Conservation (phyloP, 2,329 filamentous ascomycete genomes). For the Talaromyces sp. region DNA sequence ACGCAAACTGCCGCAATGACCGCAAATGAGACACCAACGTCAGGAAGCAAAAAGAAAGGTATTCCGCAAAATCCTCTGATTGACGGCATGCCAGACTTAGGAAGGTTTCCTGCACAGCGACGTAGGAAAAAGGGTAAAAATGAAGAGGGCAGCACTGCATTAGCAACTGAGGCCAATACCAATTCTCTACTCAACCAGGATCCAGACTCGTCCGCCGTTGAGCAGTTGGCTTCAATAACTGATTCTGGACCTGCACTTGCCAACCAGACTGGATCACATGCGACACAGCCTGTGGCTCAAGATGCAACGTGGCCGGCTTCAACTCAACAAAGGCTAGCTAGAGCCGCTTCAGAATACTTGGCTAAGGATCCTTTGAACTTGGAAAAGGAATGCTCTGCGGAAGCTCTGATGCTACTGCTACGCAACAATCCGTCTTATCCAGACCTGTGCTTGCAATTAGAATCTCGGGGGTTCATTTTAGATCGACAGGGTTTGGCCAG, state of each 20-base stretch:
- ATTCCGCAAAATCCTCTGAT: background rate
- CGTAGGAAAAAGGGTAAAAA: slow-evolving; percentile 1
- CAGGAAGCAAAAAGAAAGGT: background rate
- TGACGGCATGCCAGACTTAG: slow-evolving; percentile 5
- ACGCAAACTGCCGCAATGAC: background rate
- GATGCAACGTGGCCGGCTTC: slow-evolving; percentile 45
- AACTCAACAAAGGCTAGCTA: slow-evolving; percentile 45
- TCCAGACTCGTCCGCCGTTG: background rate
- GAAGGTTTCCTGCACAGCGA: slow-evolving; percentile 9
- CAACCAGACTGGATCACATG: background rate
- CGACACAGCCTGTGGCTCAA: background rate
- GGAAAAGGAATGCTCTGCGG: slow-evolving; percentile 29
- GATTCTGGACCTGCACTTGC: background rate
- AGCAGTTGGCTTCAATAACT: background rate
- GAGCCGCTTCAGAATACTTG: slow-evolving; percentile 45
- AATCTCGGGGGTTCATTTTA: slow-evolving; percentile 43
- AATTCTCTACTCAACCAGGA: slow-evolving; percentile 7
- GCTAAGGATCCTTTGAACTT: slow-evolving; percentile 37
- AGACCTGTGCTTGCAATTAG: slow-evolving; percentile 49
- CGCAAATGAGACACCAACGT: background rate
- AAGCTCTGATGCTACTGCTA: slow-evolving; percentile 43
- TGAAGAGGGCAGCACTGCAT: background rate
- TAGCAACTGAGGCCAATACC: background rate
- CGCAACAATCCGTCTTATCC: slow-evolving; percentile 51
- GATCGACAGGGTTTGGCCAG: slow-evolving; percentile 50